Conservation (phyloP, 2,329 filamentous ascomycete species). For the Xylaria sp. region DNA sequence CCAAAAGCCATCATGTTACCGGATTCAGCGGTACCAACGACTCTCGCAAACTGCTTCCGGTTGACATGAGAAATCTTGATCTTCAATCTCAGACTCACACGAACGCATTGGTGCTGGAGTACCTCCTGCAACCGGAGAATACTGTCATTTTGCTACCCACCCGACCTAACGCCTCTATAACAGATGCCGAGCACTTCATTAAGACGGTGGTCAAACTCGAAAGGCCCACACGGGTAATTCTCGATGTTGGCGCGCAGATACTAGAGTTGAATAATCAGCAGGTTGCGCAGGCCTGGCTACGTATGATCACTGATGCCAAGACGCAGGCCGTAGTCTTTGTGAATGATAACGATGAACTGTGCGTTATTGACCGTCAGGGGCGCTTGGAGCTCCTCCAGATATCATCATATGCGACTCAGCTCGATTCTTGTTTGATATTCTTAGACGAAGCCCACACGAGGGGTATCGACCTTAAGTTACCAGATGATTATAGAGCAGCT, state of each 20-base stretch:
- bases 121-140: slow-evolving; percentile 64
- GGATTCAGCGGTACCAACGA: slow-evolving; percentile 82
- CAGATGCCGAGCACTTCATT: slow-evolving; percentile 49
- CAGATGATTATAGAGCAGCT: slow-evolving; percentile 59
- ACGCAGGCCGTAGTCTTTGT: slow-evolving; percentile 65
- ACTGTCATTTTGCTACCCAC: slow-evolving; percentile 42
- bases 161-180: slow-evolving; percentile 55
- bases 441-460: slow-evolving; percentile 69
- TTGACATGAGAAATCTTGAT: slow-evolving; percentile 70
- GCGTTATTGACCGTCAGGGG: slow-evolving; percentile 55
- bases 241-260: slow-evolving; percentile 74
- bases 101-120: slow-evolving; percentile 70
- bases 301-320: slow-evolving; percentile 54
- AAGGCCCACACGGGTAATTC: slow-evolving; percentile 62
- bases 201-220: slow-evolving; percentile 61
- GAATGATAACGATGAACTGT: slow-evolving; percentile 56
- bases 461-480: slow-evolving; percentile 70
- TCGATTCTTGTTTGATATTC: slow-evolving; percentile 65
- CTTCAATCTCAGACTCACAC: slow-evolving; percentile 66
- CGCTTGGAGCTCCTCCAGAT: slow-evolving; percentile 61
- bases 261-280: slow-evolving; percentile 68
- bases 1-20: slow-evolving; percentile 61
- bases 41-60: slow-evolving; percentile 67
- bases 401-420: slow-evolving; percentile 61
- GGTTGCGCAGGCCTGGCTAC: slow-evolving; percentile 63